Evolutionary conservation across 2,329 filamentous ascomycete genomes (phyloP).

Genomic region (Cladosporium sp.): DNA sequence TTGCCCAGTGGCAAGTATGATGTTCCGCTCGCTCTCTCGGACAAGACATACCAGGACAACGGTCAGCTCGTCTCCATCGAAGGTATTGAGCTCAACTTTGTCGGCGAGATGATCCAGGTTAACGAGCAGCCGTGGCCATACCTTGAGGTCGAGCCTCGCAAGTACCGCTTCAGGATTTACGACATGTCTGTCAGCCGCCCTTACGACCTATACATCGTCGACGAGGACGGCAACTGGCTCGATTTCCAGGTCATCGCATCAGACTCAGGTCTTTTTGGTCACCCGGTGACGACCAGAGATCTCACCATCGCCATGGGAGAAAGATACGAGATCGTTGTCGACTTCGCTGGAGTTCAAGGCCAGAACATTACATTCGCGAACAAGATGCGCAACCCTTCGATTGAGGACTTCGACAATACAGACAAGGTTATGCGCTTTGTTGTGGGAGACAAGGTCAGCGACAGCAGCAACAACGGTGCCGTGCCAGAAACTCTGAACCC

Average conservation of each 20-base stretch:
- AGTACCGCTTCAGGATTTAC: constrained; percentile 59
- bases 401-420: constrained; percentile 55
- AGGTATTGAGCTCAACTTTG: constrained; percentile 50
- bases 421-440: constrained; percentile 56
- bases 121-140: constrained; percentile 63
- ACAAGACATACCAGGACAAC: constrained; percentile 55
- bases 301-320: constrained; percentile 57
- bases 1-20: constrained; percentile 57
- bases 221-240: constrained; percentile 39
- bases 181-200: constrained; percentile 52
- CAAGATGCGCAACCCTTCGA: constrained; percentile 27
- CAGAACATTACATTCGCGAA: constrained; percentile 43
- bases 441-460: constrained; percentile 44
- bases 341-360: constrained; percentile 53
- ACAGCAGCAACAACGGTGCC: constrained; percentile 40
- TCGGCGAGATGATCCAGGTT: constrained; percentile 59
- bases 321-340: constrained; percentile 59
- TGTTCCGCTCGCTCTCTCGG: constrained; percentile 51
- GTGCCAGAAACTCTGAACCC: constrained; percentile 40
- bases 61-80: constrained; percentile 52
- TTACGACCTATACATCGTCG: constrained; percentile 52
- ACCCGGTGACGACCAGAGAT: constrained; percentile 46
- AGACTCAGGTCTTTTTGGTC: constrained; percentile 53
- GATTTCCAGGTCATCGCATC: constrained; percentile 57
- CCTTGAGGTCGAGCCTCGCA: constrained; percentile 59